Evolutionary conservation across 1,284 basidiomycete species (phyloP).

Genomic region (Cutaneotrichosporon cavernicola): DNA sequence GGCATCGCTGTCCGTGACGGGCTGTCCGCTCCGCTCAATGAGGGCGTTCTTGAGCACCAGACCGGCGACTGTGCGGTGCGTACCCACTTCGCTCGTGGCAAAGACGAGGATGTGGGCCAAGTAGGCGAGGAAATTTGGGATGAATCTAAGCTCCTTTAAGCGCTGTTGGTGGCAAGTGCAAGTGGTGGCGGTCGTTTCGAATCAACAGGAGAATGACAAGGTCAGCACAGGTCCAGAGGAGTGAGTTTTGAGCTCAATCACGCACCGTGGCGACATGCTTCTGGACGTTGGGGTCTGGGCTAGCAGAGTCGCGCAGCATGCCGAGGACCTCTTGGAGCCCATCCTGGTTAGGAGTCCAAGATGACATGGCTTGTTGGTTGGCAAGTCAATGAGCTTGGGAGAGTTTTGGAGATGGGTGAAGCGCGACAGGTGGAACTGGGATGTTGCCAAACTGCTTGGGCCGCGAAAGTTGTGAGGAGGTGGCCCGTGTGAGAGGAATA

Average conservation of each 20-base stretch:
- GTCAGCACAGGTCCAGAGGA: not conserved
- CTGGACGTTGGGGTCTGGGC: constrained; percentile 51
- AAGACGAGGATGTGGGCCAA: constrained; percentile 87
- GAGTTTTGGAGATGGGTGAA: not conserved
- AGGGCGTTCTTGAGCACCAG: constrained; percentile 93
- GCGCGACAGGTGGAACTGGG: not conserved
- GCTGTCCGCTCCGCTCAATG: constrained; percentile 28
- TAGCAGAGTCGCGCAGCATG: constrained; percentile 54
- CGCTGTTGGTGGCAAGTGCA: constrained; percentile 59
- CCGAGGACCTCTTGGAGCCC: constrained; percentile 52
- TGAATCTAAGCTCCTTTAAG: constrained; percentile 80
- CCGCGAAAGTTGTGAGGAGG: not conserved
- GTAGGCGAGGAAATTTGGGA: constrained; percentile 94
- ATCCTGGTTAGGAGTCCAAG: constrained; percentile 26
- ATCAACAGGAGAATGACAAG: not conserved
- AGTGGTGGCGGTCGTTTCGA: not conserved
- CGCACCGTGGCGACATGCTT: constrained; percentile 21
- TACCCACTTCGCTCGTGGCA: constrained; percentile 67
- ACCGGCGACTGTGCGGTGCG: constrained; percentile 91
- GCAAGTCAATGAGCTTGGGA: not conserved
- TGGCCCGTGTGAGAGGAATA: not conserved
- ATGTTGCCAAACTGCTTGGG: not conserved
- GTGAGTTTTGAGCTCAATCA: not conserved
- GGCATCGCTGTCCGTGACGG: constrained; percentile 34
- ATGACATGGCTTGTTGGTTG: not conserved